phyloP scores from a whole-genome alignment of 2,329 filamentous ascomycete species.

The Alternaria sp. region DNA sequence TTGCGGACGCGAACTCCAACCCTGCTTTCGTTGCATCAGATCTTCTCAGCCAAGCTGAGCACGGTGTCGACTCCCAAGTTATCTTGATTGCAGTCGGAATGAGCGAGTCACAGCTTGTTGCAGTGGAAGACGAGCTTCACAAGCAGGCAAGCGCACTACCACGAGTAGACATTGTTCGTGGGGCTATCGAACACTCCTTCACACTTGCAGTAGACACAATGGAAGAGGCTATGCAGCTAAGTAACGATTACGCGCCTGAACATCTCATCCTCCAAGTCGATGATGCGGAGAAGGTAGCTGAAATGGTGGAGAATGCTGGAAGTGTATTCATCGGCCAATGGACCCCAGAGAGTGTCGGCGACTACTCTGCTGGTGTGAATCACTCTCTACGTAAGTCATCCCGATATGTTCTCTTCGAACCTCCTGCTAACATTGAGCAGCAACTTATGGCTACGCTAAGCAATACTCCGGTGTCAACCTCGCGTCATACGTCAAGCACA shows the following conservation, averaged over 20 bases:
- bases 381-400: conserved; percentile 86
- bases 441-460: conserved; percentile 96
- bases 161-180: conserved; percentile 89
- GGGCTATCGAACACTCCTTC: conserved; percentile 88
- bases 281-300: conserved; percentile 75
- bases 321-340: conserved; percentile 95
- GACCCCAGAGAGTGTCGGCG: conserved; percentile 97
- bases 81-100: conserved; percentile 87
- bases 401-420: background rate
- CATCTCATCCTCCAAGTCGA: conserved; percentile 91
- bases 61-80: conserved; percentile 95
- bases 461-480: conserved; percentile 98
- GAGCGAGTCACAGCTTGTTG: conserved; percentile 71
- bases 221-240: conserved; percentile 76
- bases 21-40: conserved; percentile 96
- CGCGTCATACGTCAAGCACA: conserved; percentile 95
- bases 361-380: conserved; percentile 98
- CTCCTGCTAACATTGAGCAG: conserved; percentile 53
- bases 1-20: conserved; percentile 86
- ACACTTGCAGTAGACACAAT: conserved; percentile 80
- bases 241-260: conserved; percentile 95
- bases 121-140: conserved; percentile 92
- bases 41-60: conserved; percentile 92
- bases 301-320: conserved; percentile 87
- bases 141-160: conserved; percentile 85